Percentiles rank a stretch among this genome's conserved stretches.
Evolutionary conservation across 2,329 filamentous ascomycete genomes (phyloP).

Genomic region (Ophiostoma novo-ulmi): DNA sequence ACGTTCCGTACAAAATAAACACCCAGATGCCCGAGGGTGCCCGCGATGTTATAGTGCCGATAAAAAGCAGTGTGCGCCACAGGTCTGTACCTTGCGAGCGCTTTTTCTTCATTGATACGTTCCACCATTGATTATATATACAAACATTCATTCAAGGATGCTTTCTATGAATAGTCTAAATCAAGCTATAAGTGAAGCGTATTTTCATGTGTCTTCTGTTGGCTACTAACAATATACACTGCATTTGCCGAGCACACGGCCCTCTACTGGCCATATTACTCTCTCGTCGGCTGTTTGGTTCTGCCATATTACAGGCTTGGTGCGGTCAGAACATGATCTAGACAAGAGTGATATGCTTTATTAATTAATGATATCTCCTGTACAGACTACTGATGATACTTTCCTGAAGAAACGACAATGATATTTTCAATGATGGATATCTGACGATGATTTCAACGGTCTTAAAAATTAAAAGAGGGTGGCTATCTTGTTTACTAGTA

Average conservation of each 20-base stretch:
- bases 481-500: too few relatives aligned
- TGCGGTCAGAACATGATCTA: background rate
- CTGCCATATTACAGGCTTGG: background rate
- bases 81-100: background rate
- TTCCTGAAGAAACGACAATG: too few relatives aligned
- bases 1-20: background rate
- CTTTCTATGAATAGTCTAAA: too few relatives aligned
- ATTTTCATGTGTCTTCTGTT: too few relatives aligned
- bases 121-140: background rate
- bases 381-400: background rate
- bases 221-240: background rate
- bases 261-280: background rate
- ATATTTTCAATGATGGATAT: too few relatives aligned
- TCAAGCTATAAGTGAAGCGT: background rate
- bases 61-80: background rate
- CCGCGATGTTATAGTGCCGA: background rate
- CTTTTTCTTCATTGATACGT: background rate
- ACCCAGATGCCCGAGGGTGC: background rate
- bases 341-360: background rate
- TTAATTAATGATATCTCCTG: background rate
- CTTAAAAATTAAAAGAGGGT: too few relatives aligned
- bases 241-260: slow-evolving; percentile 5
- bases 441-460: too few relatives aligned
- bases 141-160: too few relatives aligned
- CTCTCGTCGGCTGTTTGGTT: slow-evolving; percentile 2